Percentiles rank a stretch among this genome's conserved stretches.
Evolutionary conservation across 2,329 filamentous ascomycete genomes (phyloP).

Genomic region (Purpureocillium takamizusanense): DNA sequence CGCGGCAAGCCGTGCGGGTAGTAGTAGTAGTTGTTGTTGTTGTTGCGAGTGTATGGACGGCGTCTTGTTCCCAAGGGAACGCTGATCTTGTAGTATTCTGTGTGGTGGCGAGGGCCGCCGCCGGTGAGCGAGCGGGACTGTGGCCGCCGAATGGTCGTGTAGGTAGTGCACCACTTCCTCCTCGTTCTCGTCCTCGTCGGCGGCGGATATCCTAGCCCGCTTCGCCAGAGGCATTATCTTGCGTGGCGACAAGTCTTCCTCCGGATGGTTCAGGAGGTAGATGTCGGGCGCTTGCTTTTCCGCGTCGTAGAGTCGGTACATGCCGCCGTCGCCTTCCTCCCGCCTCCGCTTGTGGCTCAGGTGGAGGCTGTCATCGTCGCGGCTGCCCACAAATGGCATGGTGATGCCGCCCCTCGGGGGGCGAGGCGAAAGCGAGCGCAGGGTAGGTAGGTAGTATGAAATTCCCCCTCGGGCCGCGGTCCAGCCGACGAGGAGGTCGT

Average conservation of each 20-base stretch:
- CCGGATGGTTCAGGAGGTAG: slow-evolving; percentile 15
- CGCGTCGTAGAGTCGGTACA: slow-evolving; percentile 15
- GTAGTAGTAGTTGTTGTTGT: too few relatives aligned
- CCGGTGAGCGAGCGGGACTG: slow-evolving; percentile 10
- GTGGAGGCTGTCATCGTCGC: slow-evolving; percentile 13
- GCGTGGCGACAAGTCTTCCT: slow-evolving; percentile 14
- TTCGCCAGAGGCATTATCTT: slow-evolving; percentile 22
- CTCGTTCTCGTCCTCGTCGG: slow-evolving; percentile 13
- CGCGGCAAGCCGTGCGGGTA: too few relatives aligned
- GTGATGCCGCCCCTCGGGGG: slow-evolving; percentile 2
- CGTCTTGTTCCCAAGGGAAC: slow-evolving; percentile 5
- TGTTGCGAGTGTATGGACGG: background rate
- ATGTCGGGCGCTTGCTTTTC: slow-evolving; percentile 14
- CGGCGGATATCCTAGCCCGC: slow-evolving; percentile 17
- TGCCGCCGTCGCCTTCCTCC: slow-evolving; percentile 16
- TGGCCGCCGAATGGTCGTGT: slow-evolving; percentile 2
- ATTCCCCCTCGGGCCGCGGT: too few relatives aligned
- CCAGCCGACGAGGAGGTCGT: too few relatives aligned
- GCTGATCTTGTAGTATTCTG: slow-evolving; percentile 12
- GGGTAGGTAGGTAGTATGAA: too few relatives aligned
- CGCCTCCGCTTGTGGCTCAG: slow-evolving; percentile 26
- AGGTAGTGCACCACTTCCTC: slow-evolving; percentile 13
- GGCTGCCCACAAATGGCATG: slow-evolving; percentile 24
- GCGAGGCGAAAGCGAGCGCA: too few relatives aligned
- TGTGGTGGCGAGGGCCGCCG: slow-evolving; percentile 15